Evolutionary conservation across 345 rosid genomes (phyloP), one percentile per base, ranked within the genome.

Genomic region (Leavenworthia alabamica): DNA sequence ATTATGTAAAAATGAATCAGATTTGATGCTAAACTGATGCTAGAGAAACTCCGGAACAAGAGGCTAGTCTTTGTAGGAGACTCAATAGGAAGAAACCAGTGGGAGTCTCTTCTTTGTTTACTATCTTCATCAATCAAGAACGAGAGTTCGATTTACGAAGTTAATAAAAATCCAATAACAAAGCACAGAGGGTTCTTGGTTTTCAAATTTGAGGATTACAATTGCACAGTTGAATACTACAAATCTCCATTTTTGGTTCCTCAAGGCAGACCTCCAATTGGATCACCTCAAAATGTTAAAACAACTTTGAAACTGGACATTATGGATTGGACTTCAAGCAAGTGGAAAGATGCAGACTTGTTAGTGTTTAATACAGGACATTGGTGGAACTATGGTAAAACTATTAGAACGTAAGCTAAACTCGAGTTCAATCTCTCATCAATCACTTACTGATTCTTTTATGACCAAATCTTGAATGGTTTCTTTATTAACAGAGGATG

Each of bases 71-170:
- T 89, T 67, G 89, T 82, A n/a, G 99, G 99, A 5, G 99, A 89
- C 32, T 93, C 99, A 7, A 77, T 93, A 33, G 99, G 94, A 46
- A 79, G 97, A 72, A 93, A 93, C 77, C 99, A 93, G 22, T 89
- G 94, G 96, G 96, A 93, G 69, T 93, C 97, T 36, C 83, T 89
- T 49, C 84, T 93, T 31, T 89, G 97, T 73, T 67, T 93, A 88
- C 85, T 89, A 5, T 70, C 94, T 49, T 71, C 97, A 40, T 82
- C 79, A 35, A 73, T 85, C 57, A 62, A 82, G 12, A 79, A 80
- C 73, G 78, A 79, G 62, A 73, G 83, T 26, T 80, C 85, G 17
- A 77, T 93, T 29, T 82, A 85, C 1, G 97, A 93, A 70, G 76
- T 76, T 14, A 79, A 85, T 19, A 92, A 96, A 66, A 83, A 56